Conservation (phyloP, 148 eudicot genomes). For the Gaultheria prostrata region DNA sequence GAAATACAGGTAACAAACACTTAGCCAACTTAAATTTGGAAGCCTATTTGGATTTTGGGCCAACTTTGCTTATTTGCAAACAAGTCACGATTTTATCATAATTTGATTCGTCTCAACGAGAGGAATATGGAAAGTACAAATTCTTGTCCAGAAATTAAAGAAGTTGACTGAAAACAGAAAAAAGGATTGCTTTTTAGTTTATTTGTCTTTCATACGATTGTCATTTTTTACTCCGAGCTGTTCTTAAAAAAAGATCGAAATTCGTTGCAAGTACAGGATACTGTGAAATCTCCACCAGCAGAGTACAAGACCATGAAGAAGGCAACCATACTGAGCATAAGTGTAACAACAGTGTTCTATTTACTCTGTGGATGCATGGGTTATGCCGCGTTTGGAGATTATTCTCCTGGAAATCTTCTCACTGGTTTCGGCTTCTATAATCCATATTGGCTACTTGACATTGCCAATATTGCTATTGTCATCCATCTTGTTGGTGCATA, state of each 20-base stretch:
- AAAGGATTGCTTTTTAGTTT: neutral
- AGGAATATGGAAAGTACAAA: neutral
- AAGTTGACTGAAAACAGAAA: neutral
- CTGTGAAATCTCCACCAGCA: slow-evolving; percentile 44
- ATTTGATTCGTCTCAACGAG: neutral
- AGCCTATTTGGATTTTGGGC: neutral
- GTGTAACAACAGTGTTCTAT: slow-evolving; percentile 43
- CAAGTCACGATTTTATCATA: neutral
- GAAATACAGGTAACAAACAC: slow-evolving; percentile 40
- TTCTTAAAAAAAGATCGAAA: neutral
- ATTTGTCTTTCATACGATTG: neutral
- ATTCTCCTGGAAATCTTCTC: slow-evolving; percentile 48
- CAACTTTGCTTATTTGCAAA: neutral
- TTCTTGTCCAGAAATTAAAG: neutral
- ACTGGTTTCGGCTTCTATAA: slow-evolving; percentile 58
- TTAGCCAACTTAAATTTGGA: neutral
- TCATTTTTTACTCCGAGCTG: neutral
- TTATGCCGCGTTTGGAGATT: slow-evolving; percentile 57
- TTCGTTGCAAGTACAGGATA: slow-evolving; percentile 26
- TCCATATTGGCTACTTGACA: slow-evolving; percentile 54
- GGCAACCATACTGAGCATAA: slow-evolving; percentile 35
- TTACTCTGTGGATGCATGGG: slow-evolving; percentile 55
- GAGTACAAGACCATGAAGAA: slow-evolving; percentile 55
- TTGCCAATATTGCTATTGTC: slow-evolving; percentile 48
- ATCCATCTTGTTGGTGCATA: slow-evolving; percentile 52